These are phyloP conservation scores for Russula ochroleuca DNA, from an alignment of 768 basidiomycete genomes.

Conservation along the genomic window DNA sequence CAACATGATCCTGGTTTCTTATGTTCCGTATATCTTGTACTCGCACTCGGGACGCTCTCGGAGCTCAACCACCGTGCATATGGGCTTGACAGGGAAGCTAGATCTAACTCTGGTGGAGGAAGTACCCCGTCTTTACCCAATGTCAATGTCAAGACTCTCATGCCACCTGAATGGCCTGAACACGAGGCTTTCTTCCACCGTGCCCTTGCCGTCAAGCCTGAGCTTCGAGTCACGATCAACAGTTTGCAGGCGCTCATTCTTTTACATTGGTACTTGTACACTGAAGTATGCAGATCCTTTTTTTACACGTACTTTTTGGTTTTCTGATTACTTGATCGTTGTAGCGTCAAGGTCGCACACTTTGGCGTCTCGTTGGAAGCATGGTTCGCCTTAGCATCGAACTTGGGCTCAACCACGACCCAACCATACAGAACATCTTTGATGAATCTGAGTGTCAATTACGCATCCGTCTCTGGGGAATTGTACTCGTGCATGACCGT, in stretches of 20 bases:
- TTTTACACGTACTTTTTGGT: not conserved
- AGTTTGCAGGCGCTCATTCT: constrained; percentile 81
- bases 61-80: constrained; percentile 72
- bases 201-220: constrained; percentile 72
- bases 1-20: constrained; percentile 73
- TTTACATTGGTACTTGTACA: constrained; percentile 86
- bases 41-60: constrained; percentile 78
- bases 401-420: constrained; percentile 83
- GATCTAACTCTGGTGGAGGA: constrained; percentile 35
- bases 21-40: constrained; percentile 70
- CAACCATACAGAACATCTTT: constrained; percentile 62
- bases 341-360: constrained; percentile 81
- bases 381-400: constrained; percentile 79
- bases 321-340: constrained; percentile 21
- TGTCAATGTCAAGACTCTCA: constrained; percentile 52
- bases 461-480: constrained; percentile 80
- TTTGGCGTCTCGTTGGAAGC: constrained; percentile 85
- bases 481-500: constrained; percentile 80
- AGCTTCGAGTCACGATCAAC: constrained; percentile 75
- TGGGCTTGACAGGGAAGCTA: constrained; percentile 45
- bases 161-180: constrained; percentile 69
- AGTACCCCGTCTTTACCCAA: constrained; percentile 31
- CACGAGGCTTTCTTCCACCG: constrained; percentile 83
- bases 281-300: constrained; percentile 52
- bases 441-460: constrained; percentile 72